Evolutionary conservation across 2,329 filamentous ascomycete genomes (phyloP), one percentile per base, ranked within the genome.

Genomic region (Ilyonectria sp.): DNA sequence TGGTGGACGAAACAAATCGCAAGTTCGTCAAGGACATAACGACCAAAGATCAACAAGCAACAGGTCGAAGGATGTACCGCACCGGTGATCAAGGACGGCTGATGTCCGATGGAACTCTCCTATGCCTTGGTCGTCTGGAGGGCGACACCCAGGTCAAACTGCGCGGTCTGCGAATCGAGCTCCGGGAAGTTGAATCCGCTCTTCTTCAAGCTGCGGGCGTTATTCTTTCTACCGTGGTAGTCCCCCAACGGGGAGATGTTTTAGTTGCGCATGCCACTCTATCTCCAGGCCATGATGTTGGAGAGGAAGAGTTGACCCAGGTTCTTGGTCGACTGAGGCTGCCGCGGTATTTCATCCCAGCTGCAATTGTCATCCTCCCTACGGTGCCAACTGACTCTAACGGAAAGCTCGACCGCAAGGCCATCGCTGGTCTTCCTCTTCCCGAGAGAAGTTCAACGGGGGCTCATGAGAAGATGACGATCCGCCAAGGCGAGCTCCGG

Each of bases 341-440:
- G 4, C 78, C 78, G 6, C 63, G 65, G 31, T 75, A 78, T 52
- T 79, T 80, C 74, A 53, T 73, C 8, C 79, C 78, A 3, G 62
- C 68, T 2, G 37, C 69, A 1, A 67, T 75, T 17, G 60, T 79
- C 17, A 56, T 71, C 6, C 11, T 81, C 2, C 40, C 70, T 13
- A 19, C 53, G 2, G 63, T 81, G 31, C 78, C 78, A 1, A 65
- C 71, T 4, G 80, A 65, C 33, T 44, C 44, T 17, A 68, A 74
- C 29, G 65, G 65, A 31, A 80, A 80, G 63, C 54, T 76, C 8
- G 77, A 80, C 35, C 63, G 77, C 8, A 70, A 60, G 19, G 74
- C 73, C 5, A 37, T 71, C 29, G 64, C 59, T 4, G 47, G 53
- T 8, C 43, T 79, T 10, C 61, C 68, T 2, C 53, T 74, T 0